Percentiles rank a stretch among this genome's conserved stretches.
Conservation (phyloP, 768 basidiomycete genomes). For the Kwoniella mangroviensis region DNA sequence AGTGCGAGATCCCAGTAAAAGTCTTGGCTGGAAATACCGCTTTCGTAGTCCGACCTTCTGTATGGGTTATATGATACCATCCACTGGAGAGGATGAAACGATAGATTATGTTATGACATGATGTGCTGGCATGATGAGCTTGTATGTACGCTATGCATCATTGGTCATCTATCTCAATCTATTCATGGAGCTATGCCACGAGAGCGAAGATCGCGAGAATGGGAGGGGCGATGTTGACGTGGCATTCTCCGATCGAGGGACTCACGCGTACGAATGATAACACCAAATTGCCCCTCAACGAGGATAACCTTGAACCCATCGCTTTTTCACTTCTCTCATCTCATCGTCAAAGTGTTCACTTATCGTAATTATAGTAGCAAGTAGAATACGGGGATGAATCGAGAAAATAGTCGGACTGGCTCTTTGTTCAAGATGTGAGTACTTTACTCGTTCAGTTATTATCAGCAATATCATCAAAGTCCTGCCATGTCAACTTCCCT, state of each 20-base stretch:
- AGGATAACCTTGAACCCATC: background rate
- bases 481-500: too few species aligned
- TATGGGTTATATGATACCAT: conserved; percentile 18
- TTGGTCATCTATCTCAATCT: too few species aligned
- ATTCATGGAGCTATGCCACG: too few species aligned
- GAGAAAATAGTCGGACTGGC: too few species aligned
- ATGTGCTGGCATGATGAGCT: too few species aligned
- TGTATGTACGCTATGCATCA: background rate
- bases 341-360: background rate
- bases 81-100: background rate
- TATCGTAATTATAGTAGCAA: too few species aligned
- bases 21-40: conserved; percentile 90
- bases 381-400: too few species aligned
- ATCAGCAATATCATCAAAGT: too few species aligned
- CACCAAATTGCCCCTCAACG: background rate
- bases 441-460: too few species aligned
- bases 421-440: too few species aligned
- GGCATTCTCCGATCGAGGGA: background rate
- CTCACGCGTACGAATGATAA: conserved; percentile 2
- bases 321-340: background rate
- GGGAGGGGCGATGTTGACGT: background rate
- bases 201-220: too few species aligned
- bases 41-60: conserved; percentile 60
- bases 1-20: conserved; percentile 87
- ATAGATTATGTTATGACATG: background rate